A percentile compares a stretch with the other conserved stretches of the same genome.
Evolutionary conservation across 2,329 filamentous ascomycete genomes (phyloP).

Genomic region (Clarireedia hainanense): DNA sequence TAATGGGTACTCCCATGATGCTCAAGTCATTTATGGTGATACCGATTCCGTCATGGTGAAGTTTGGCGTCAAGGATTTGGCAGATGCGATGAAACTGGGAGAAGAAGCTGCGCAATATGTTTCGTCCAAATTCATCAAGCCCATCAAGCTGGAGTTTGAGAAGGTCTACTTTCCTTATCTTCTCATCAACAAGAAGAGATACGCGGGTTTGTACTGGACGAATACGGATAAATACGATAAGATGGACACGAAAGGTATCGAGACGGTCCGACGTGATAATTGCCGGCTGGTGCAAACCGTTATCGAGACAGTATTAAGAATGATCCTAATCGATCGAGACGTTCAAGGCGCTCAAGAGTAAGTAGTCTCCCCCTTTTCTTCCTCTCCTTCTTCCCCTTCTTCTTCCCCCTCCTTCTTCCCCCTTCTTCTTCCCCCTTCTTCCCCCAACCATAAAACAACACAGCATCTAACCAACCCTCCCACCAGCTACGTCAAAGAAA

Average conservation of each 20-base stretch:
- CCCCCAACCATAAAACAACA: neutral
- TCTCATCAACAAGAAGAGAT: conserved; percentile 99
- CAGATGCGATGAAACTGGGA: conserved; percentile 89
- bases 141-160: conserved; percentile 98
- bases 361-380: conserved; percentile 30
- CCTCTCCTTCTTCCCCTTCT: neutral
- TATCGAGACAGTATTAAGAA: conserved; percentile 91
- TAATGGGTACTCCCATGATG: conserved; percentile 91
- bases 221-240: conserved; percentile 93
- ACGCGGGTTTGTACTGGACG: conserved; percentile 97
- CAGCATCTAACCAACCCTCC: neutral
- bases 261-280: conserved; percentile 95
- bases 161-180: conserved; percentile 98
- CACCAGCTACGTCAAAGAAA: conserved; percentile 85
- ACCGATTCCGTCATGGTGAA: conserved; percentile 99
- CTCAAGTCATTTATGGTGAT: conserved; percentile 96
- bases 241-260: conserved; percentile 99
- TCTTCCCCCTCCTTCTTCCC: too few relatives aligned
- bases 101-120: conserved; percentile 85
- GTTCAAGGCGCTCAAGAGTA: conserved; percentile 88
- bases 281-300: conserved; percentile 93
- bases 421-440: neutral
- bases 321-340: conserved; percentile 92
- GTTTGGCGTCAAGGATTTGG: conserved; percentile 82
- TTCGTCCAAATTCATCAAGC: conserved; percentile 86